Evolutionary conservation across 139 green algal genomes (phyloP), one percentile per base, ranked within the genome.

Genomic region (Chlamydomonas asymmetrica): DNA sequence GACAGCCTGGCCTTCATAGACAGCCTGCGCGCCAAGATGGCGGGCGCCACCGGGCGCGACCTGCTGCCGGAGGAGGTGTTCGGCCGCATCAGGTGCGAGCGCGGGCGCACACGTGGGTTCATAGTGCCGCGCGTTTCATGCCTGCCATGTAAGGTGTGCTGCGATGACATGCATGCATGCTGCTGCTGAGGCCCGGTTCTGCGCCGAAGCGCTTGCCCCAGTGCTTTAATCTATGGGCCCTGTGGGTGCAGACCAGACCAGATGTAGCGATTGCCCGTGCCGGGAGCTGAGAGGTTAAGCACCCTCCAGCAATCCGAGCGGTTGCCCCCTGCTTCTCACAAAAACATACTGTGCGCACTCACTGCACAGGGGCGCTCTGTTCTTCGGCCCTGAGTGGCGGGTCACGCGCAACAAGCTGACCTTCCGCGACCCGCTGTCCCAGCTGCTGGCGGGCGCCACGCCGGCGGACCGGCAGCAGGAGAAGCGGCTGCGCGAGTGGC

Each of bases 381-480:
- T 96, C 82, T 91, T 95, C 52, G 91, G 91, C 16, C 89, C 90
- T 0, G 71, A 70, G 31, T 96, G 92, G 78, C 74, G 75, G 20
- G 91, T 95, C 29, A 95, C 91, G 4, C 85, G 91, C 76, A 95
- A 95, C 88, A 95, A 93, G 84, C 82, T 89, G 20, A 89, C 64
- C 18, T 86, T 89, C 80, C 65, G 91, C 0, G 91, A 96, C 84
- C 88, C 92, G 76, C 73, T 96, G 63, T 50, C 54, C 3, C 73
- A 89, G 64, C 78, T 93, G 60, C 85, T 96, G 59, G 81, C 77
- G 22, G 49, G 50, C 5, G 87, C 87, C 13, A 82, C 78, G 13
- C 80, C 89, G 2, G 69, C 38, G 1, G 83, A 92, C 49, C 78
- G 90, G 35, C 68, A 76, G 29, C 77, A 91, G 63, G 90, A 93